Evolutionary conservation across 768 basidiomycete genomes (phyloP), one percentile per base, ranked within the genome.

Genomic region (Panaeolus cyanescens): DNA sequence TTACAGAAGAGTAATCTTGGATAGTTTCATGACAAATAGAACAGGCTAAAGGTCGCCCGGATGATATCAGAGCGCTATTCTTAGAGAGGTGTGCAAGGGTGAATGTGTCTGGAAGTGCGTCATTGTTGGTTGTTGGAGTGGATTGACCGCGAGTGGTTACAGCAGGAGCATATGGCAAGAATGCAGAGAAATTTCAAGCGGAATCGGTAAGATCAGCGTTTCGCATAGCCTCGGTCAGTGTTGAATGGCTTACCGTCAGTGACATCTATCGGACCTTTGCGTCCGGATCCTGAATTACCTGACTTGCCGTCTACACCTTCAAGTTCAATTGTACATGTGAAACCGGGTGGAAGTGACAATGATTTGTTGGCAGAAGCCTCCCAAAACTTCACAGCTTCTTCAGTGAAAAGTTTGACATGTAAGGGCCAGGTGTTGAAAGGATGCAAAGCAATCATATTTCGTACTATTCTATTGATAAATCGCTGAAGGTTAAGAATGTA

Each of bases 371-470:
- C 54, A 36, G 61, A 62, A 15, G 69, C 70, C 13, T 79, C 66
- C 89, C 91, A 92, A 4, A 71, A 70, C 59, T 79, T 79, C 19
- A 80, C 77, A 12, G 87, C 88, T 58, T 88, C 84, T 39, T 80
- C 73, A 1, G 87, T 87, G 72, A 93, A 95, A 5, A 93, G 71
- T 65, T 89, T 90, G 65, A 92, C 83, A 61, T 87, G 88, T 32
- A 95, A 76, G 0, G 92, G 90, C 85, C 89, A 89, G 19, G 81
- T 81, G 62, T 79, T 83, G 72, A 89, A 95, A 0, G 93, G 91
- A 64, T 86, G 82, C 4, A 73, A 77, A 1, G 82, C 77, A 12
- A 93, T 72, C 85, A 93, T 90, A 19, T 77, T 79, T 37, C 82
- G 79, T 13, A 86, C 85, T 32, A 88, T 81, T 45, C 89, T 90